Conservation (phyloP, 2,329 filamentous ascomycete genomes). For the Penicillium carneum region DNA sequence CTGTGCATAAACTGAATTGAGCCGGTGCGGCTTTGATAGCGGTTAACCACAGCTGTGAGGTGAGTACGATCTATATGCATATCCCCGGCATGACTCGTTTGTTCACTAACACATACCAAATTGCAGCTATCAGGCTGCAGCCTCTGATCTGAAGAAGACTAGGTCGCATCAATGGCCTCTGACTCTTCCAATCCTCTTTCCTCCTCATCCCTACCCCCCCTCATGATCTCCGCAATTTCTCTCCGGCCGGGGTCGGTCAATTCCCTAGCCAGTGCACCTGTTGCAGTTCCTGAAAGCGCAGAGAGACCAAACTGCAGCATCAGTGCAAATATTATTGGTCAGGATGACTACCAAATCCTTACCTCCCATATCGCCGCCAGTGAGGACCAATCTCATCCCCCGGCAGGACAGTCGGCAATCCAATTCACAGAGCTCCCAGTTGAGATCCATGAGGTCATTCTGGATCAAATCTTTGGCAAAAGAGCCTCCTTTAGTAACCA, state of each 20-base stretch:
- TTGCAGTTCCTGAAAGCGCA: background rate
- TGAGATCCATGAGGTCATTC: conserved; percentile 75
- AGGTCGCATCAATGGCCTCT: background rate
- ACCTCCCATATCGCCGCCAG: background rate
- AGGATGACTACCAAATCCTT: background rate
- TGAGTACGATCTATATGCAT: background rate
- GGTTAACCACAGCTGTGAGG: conserved; percentile 1
- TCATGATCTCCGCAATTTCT: conserved; percentile 39
- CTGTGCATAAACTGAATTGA: background rate
- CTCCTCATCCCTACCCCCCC: conserved; percentile 20
- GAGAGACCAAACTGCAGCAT: conserved; percentile 38
- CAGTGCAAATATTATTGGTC: conserved; percentile 34
- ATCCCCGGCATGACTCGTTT: background rate
- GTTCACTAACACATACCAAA: background rate
- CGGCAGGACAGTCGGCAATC: conserved; percentile 19
- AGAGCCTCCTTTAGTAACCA: conserved; percentile 62
- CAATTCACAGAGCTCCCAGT: conserved; percentile 62
- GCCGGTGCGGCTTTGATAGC: background rate
- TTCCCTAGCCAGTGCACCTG: conserved; percentile 38
- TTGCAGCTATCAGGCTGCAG: background rate
- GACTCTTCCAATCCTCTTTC: background rate
- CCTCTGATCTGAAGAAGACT: background rate
- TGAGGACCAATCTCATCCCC: conserved; percentile 4
- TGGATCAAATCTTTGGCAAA: conserved; percentile 75
- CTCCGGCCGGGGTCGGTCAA: conserved; percentile 45